Evolutionary conservation across 225 moss, liverwort and hornwort species (phyloP), one percentile per base, ranked within the genome.

Genomic region (Straminergon stramineum): DNA sequence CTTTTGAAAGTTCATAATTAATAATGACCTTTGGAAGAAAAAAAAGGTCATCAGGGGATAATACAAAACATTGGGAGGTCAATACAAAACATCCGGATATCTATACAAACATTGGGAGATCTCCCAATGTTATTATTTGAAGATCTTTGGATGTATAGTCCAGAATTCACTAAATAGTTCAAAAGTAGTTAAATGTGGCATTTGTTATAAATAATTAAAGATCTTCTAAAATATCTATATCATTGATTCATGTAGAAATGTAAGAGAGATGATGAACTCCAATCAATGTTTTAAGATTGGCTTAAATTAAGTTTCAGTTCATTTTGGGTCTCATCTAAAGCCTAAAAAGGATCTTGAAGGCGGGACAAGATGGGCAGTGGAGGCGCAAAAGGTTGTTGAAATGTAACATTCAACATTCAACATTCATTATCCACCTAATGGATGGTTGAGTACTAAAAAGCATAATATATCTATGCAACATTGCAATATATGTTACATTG

Each of bases 301-400:
- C 0, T 0, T 41, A 43, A 27, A 41, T 27, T 9, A 27, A 43
- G 2, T 41, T 15, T 73, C 1, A 17, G 1, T 27, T 73, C 3
- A 71, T 73, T n/a, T 43, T 23, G 27, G 15, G 3, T 73, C 5
- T 43, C 3, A 26, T 0, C 24, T 43, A 16, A 15, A 15, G 27
- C 27, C 3, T 41, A 41, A 24, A 39, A 26, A 71, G 3, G 15
- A 70, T 70, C 8, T 39, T 24, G 24, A 70, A 39, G 24, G 8
- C 1, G 3, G 41, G 23, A 39, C 0, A 41, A 26, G 8, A 16
- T 41, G 27, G 27, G 16, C 0, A 1, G 5, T 3, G 0, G 3
- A 43, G 43, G 43, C 0, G 14, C 27, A 27, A 71, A 41, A 71
- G 27, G 9, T 1, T 41, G 5, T 9, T 41, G 27, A 71, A 73